Conservation (phyloP, 2,329 filamentous ascomycete species). For the Rhynchosporium agropyri region DNA sequence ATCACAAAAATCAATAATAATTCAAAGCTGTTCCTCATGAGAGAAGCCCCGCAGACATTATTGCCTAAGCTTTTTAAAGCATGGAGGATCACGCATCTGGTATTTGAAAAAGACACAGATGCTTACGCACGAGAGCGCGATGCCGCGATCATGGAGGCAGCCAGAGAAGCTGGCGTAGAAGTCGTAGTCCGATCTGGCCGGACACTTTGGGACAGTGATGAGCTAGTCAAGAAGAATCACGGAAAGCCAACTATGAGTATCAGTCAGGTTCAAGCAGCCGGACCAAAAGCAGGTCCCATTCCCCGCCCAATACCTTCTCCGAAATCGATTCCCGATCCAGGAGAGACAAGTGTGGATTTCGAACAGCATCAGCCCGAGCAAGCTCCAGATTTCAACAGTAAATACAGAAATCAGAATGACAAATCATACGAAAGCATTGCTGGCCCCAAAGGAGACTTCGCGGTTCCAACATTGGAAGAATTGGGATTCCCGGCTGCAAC, state of each 20-base stretch:
- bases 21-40: conserved; percentile 71
- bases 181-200: conserved; percentile 67
- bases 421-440: conserved; percentile 62
- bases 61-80: conserved; percentile 72
- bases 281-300: conserved; percentile 63
- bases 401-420: conserved; percentile 56
- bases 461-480: conserved; percentile 70
- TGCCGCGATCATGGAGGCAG: conserved; percentile 58
- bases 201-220: conserved; percentile 74
- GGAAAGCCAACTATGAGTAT: conserved; percentile 78
- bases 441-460: conserved; percentile 69
- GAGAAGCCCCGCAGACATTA: conserved; percentile 72
- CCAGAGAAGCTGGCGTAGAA: conserved; percentile 65
- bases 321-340: conserved; percentile 62
- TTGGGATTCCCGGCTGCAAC: conserved; percentile 70
- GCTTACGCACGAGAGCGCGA: conserved; percentile 70
- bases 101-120: conserved; percentile 80
- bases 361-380: conserved; percentile 55
- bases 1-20: conserved; percentile 71
- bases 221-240: conserved; percentile 64
- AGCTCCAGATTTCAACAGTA: conserved; percentile 62
- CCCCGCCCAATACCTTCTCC: conserved; percentile 64
- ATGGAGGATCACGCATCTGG: conserved; percentile 75
- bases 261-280: conserved; percentile 64
- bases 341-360: conserved; percentile 61